These are phyloP conservation scores for Aechmea fasciata DNA, from an alignment of 176 grass and related monocot species.

Conservation along the genomic window DNA sequence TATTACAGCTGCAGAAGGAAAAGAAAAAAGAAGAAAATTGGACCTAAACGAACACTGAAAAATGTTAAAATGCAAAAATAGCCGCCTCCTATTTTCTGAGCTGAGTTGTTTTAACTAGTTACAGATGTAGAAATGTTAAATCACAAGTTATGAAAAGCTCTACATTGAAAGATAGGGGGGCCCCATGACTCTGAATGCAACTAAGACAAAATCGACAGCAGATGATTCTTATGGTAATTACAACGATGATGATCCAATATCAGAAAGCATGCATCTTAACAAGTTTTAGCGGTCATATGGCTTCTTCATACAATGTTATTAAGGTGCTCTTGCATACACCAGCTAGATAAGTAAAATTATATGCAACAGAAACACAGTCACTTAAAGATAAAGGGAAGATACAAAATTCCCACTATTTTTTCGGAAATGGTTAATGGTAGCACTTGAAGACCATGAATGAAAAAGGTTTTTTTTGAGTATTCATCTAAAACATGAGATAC, in stretches of 20 bases:
- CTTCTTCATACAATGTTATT: too few relatives aligned
- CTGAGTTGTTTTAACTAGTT: not conserved
- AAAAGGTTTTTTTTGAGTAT: not conserved
- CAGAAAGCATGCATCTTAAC: too few relatives aligned
- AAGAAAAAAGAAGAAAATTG: not conserved
- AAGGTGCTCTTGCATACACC: too few relatives aligned
- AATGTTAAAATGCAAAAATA: not conserved
- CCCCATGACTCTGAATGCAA: not conserved
- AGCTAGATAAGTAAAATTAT: too few relatives aligned
- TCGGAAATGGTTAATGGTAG: too few relatives aligned
- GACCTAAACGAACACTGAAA: not conserved
- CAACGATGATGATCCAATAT: too few relatives aligned
- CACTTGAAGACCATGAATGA: too few relatives aligned
- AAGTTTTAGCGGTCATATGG: too few relatives aligned
- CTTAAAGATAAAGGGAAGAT: too few relatives aligned
- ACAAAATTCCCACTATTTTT: too few relatives aligned
- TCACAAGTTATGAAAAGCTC: not conserved
- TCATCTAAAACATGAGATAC: not conserved
- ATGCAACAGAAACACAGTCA: too few relatives aligned
- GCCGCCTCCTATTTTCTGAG: not conserved
- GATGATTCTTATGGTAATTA: not conserved
- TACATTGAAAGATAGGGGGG: not conserved
- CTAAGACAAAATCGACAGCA: not conserved
- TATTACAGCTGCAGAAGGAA: slow-evolving; percentile 47
- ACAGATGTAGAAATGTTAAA: not conserved